Evolutionary conservation across 768 basidiomycete genomes (phyloP).

Genomic region (Harrya chromipes): DNA sequence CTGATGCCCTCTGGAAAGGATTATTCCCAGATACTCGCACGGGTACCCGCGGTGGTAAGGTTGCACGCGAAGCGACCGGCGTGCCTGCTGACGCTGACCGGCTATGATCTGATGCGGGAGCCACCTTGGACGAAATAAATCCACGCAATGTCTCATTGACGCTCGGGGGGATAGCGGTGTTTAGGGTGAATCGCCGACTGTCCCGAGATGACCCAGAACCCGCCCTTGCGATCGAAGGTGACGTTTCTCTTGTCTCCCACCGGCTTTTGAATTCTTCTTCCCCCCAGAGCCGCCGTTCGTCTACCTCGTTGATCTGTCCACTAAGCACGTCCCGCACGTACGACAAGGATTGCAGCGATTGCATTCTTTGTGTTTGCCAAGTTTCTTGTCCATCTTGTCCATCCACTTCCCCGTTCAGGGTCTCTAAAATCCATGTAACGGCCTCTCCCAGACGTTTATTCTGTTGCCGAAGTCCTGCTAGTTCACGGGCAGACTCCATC

Average conservation of each 20-base stretch:
- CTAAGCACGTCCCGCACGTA: conserved; percentile 75
- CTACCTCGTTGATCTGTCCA: conserved; percentile 50
- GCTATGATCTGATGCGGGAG: conserved; percentile 6
- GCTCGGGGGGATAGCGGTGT: conserved; percentile 11
- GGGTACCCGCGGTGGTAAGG: conserved; percentile 19
- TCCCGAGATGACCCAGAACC: conserved; percentile 15
- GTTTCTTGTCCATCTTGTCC: conserved; percentile 35
- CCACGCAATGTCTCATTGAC: conserved; percentile 24
- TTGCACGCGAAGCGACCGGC: conserved; percentile 9
- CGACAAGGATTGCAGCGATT: conserved; percentile 72
- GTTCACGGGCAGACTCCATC: conserved; percentile 69
- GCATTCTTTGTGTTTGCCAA: conserved; percentile 43
- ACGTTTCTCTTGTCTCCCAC: conserved; percentile 29
- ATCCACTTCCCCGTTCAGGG: conserved; percentile 54
- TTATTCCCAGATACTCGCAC: conserved; percentile 28
- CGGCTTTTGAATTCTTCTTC: conserved; percentile 46
- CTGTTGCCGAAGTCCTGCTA: conserved; percentile 47
- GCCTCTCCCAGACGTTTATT: conserved; percentile 68
- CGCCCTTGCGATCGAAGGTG: conserved; percentile 23
- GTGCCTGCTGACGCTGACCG: conserved; percentile 18
- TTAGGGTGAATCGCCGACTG: conserved; percentile 13
- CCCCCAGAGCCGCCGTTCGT: conserved; percentile 63
- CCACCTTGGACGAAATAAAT: conserved; percentile 14
- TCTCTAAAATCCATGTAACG: conserved; percentile 71
- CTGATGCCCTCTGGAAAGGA: conserved; percentile 26